Evolutionary conservation across 305 asterid species (phyloP).

Genomic region (Fraxinus nigra): DNA sequence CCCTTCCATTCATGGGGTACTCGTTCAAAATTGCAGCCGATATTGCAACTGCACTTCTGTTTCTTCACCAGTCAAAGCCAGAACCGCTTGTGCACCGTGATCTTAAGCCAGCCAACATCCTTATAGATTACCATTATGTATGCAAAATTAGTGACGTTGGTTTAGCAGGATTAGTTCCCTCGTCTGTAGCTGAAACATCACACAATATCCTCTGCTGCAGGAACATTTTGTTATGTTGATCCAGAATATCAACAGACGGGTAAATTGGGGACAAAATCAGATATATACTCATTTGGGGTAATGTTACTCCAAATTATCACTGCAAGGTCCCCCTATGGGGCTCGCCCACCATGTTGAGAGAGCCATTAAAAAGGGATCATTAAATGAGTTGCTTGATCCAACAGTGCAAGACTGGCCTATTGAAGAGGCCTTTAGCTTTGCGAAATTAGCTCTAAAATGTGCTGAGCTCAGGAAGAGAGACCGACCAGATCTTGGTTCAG

Average conservation of each 20-base stretch:
- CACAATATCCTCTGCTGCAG: constrained; percentile 70
- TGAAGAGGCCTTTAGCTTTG: constrained; percentile 47
- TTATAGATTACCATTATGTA: constrained; percentile 49
- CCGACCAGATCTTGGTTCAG: constrained; percentile 56
- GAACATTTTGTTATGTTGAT: constrained; percentile 71
- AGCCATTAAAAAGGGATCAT: constrained; percentile 46
- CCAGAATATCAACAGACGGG: constrained; percentile 79
- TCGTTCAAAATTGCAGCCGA: constrained; percentile 61
- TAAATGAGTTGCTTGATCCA: constrained; percentile 58
- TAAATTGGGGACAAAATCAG: constrained; percentile 60
- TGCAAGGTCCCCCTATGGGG: constrained; percentile 76
- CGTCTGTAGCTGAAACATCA: constrained; percentile 57
- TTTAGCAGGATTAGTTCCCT: constrained; percentile 64
- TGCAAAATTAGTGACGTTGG: constrained; percentile 78
- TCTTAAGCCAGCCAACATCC: constrained; percentile 66
- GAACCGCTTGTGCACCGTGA: constrained; percentile 76
- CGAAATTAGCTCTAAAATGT: constrained; percentile 52
- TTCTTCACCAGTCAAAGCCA: constrained; percentile 74
- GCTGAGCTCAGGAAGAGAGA: constrained; percentile 60
- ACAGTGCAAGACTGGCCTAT: constrained; percentile 60
- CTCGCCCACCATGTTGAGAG: constrained; percentile 57
- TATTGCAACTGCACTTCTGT: constrained; percentile 63
- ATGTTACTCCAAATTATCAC: constrained; percentile 62
- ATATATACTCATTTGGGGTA: constrained; percentile 61
- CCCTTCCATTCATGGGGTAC: constrained; percentile 61